Conservation (phyloP, 1,139 yeast genomes). For the Yamadazyma siamensis region DNA sequence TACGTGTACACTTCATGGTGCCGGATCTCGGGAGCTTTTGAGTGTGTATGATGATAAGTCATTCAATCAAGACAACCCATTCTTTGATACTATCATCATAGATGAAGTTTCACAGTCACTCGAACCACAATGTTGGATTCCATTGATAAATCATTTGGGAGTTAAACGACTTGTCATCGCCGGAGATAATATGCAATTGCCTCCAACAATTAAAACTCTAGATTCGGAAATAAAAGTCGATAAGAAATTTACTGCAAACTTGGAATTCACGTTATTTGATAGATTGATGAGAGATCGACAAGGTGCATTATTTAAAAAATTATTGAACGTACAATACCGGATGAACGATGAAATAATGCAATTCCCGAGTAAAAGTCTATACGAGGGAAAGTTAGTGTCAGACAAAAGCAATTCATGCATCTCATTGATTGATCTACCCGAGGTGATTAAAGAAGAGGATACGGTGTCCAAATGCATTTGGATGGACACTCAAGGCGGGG, state of each 20-base stretch:
- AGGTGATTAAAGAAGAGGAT: constrained; percentile 21
- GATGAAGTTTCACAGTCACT: constrained; percentile 95
- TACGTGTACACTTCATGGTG: constrained; percentile 82
- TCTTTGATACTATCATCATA: constrained; percentile 80
- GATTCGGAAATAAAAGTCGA: constrained; percentile 24
- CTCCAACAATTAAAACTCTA: constrained; percentile 65
- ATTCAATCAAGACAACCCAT: constrained; percentile 24
- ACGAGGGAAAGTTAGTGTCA: constrained; percentile 62
- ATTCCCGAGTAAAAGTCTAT: constrained; percentile 70
- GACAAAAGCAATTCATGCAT: constrained; percentile 55
- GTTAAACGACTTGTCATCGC: constrained; percentile 67
- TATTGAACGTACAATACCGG: constrained; percentile 76
- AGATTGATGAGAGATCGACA: constrained; percentile 57
- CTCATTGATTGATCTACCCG: constrained; percentile 48
- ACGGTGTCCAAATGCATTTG: constrained; percentile 48
- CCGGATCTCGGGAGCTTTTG: constrained; percentile 68
- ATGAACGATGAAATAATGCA: constrained; percentile 79
- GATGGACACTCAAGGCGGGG: constrained; percentile 95
- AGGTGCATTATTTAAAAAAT: constrained; percentile 46
- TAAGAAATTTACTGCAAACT: constrained; percentile 30
- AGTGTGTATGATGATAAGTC: constrained; percentile 35
- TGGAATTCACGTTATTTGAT: constrained; percentile 76
- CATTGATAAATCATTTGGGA: constrained; percentile 63
- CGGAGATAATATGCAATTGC: constrained; percentile 85
- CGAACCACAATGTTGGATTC: constrained; percentile 98